Evolutionary conservation across 306 rosid genomes (phyloP).

Genomic region (Quercus engelmannii): DNA sequence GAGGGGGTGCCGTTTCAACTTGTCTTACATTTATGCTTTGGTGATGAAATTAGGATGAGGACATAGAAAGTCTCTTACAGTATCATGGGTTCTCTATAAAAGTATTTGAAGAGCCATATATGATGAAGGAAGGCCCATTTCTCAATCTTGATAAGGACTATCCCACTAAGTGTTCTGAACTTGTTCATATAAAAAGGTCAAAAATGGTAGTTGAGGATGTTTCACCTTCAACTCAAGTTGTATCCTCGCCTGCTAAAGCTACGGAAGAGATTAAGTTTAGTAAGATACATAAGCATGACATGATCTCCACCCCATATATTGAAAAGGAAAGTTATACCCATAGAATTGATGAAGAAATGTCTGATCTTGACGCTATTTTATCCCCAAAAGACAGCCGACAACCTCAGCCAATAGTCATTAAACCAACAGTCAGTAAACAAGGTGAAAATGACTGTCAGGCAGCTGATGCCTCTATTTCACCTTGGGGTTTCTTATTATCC

Average conservation of each 20-base stretch:
- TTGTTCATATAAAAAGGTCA: conserved; percentile 75
- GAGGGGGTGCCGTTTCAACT: conserved; percentile 15
- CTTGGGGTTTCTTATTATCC: conserved; percentile 34
- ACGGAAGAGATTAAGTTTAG: conserved; percentile 29
- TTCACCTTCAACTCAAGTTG: conserved; percentile 33
- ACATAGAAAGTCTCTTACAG: conserved; percentile 65
- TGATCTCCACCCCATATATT: conserved; percentile 27
- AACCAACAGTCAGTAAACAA: conserved; percentile 21
- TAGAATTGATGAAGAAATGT: conserved; percentile 56
- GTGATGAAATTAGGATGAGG: conserved; percentile 69
- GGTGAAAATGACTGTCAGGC: conserved; percentile 28
- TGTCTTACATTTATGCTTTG: conserved; percentile 23
- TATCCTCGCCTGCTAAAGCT: conserved; percentile 33
- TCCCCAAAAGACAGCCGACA: conserved; percentile 41
- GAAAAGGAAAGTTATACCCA: conserved; percentile 31
- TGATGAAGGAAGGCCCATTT: conserved; percentile 90
- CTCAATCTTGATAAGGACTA: conserved; percentile 64
- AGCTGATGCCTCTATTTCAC: conserved; percentile 28
- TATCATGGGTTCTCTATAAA: conserved; percentile 76
- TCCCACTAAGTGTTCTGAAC: conserved; percentile 83
- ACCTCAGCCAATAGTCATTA: conserved; percentile 33
- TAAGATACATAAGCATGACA: conserved; percentile 32
- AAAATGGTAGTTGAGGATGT: conserved; percentile 54
- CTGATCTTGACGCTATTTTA: conserved; percentile 31
- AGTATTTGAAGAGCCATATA: conserved; percentile 71